Conservation (phyloP, 2,329 filamentous ascomycete species). For the Ambrosiella beaveri region DNA sequence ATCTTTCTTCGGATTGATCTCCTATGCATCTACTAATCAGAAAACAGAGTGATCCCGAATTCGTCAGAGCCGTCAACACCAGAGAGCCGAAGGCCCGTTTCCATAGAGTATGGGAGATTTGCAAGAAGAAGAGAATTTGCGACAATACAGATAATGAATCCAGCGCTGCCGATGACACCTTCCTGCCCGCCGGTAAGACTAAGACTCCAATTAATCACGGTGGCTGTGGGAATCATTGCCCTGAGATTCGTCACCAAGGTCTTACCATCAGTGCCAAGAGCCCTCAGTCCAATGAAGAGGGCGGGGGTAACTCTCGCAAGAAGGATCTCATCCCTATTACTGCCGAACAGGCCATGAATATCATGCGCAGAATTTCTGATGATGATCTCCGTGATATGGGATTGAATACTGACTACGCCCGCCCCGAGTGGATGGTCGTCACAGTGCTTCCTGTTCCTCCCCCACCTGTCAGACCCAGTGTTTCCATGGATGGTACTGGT, state of each 20-base stretch:
- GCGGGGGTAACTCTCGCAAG: conserved; percentile 27
- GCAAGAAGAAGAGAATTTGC: conserved; percentile 74
- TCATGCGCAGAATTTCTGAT: conserved; percentile 71
- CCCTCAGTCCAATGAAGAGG: conserved; percentile 44
- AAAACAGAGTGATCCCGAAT: conserved; percentile 64
- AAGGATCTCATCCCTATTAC: conserved; percentile 71
- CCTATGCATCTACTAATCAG: conserved; percentile 36
- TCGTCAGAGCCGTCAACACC: conserved; percentile 61
- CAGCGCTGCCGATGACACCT: conserved; percentile 51
- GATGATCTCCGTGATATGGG: conserved; percentile 75
- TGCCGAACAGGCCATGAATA: conserved; percentile 66
- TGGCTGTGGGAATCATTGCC: conserved; percentile 83
- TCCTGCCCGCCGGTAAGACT: conserved; percentile 39
- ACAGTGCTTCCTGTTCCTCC: conserved; percentile 90
- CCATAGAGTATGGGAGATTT: conserved; percentile 77
- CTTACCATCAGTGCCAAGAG: conserved; percentile 53
- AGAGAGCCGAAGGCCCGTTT: conserved; percentile 92
- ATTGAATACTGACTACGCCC: conserved; percentile 82
- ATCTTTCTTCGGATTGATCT: conserved; percentile 18
- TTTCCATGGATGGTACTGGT: conserved; percentile 87
- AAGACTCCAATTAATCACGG: conserved; percentile 49
- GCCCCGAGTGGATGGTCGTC: conserved; percentile 96
- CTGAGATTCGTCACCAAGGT: conserved; percentile 72
- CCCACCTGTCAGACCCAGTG: conserved; percentile 87
- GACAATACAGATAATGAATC: conserved; percentile 59